Conservation (phyloP, 257 asterid species). For the Fraxinus anomala region DNA sequence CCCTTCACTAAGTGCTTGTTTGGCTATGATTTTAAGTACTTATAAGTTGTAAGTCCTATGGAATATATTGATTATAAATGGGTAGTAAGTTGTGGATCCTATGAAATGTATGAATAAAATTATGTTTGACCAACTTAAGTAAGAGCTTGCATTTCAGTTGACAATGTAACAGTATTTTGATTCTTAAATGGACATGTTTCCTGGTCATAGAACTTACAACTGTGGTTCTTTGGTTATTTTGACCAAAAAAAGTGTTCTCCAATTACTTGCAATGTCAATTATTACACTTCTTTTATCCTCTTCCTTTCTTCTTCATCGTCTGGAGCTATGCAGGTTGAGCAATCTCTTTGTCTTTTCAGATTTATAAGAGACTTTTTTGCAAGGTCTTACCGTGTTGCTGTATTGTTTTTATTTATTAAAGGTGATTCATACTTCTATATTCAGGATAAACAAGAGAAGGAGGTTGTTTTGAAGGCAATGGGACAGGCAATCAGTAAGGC, state of each 20-base stretch:
- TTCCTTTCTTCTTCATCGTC: background rate
- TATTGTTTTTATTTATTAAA: background rate
- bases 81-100: too few species aligned
- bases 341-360: background rate
- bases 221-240: background rate
- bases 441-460: constrained; percentile 52
- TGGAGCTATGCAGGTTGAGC: background rate
- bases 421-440: constrained; percentile 5
- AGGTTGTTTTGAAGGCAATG: constrained; percentile 56
- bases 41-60: too few species aligned
- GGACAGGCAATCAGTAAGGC: constrained; percentile 69
- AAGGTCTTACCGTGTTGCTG: background rate
- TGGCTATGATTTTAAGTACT: too few species aligned
- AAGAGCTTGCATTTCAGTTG: background rate
- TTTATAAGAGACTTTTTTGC: background rate
- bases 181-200: background rate
- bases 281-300: too few species aligned
- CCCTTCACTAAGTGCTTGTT: too few species aligned
- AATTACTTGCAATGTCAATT: background rate
- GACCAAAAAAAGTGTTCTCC: background rate
- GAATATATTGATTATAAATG: too few species aligned
- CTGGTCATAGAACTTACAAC: background rate
- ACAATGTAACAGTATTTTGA: background rate
- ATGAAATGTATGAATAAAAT: too few species aligned
- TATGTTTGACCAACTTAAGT: background rate